Evolutionary conservation across 176 grass and related monocot genomes (phyloP).

Genomic region (Phragmites australis): DNA sequence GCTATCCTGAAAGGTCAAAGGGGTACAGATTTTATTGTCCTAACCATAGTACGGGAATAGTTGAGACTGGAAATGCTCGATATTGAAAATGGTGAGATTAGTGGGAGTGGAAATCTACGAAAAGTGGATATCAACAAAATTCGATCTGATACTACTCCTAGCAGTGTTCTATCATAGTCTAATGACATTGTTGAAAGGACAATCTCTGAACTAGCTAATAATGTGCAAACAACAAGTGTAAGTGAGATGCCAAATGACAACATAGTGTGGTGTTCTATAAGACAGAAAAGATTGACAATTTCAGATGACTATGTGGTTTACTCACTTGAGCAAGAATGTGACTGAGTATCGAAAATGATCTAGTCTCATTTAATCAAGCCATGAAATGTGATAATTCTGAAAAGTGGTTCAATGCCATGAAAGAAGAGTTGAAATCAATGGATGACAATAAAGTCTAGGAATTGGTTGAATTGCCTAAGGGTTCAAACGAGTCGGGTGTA

Average conservation of each 20-base stretch:
- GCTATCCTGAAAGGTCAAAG: not conserved
- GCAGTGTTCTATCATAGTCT: not conserved
- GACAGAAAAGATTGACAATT: not conserved
- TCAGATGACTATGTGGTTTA: constrained; percentile 22
- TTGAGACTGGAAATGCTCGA: not conserved
- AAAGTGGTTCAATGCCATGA: no score
- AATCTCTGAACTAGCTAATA: not conserved
- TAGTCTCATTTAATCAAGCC: no score
- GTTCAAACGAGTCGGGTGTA: not conserved
- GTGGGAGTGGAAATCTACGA: not conserved
- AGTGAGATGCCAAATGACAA: not conserved
- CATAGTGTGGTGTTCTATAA: not conserved
- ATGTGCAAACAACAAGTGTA: not conserved
- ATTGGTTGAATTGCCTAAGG: not conserved
- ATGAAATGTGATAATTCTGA: no score
- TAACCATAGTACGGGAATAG: not conserved
- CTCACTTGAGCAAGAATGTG: not conserved
- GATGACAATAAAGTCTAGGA: not conserved
- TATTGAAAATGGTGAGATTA: not conserved
- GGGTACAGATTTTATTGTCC: not conserved
- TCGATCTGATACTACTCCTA: not conserved
- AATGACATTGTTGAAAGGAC: not conserved
- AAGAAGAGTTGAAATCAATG: no score
- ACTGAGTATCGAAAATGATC: constrained; percentile 14
- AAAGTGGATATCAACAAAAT: not conserved